These are phyloP conservation scores for Fusarium burgessii DNA, from an alignment of 2,329 filamentous ascomycete species.

Conservation along the genomic window DNA sequence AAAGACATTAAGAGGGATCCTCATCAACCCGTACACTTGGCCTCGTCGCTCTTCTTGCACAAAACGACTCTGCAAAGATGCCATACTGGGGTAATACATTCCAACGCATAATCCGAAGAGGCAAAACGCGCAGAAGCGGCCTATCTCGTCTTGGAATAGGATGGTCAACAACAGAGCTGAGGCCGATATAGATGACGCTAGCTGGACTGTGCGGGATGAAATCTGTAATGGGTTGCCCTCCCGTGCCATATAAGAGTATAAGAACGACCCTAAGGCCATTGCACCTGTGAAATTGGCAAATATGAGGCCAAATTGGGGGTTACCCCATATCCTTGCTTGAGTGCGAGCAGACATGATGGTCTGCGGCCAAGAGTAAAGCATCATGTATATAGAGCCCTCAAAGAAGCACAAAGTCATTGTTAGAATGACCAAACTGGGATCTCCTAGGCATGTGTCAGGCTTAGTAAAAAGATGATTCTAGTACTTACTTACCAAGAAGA, in stretches of 20 bases:
- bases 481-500: background rate
- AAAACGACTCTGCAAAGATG: background rate
- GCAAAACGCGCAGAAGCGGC: background rate
- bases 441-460: background rate
- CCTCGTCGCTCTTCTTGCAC: background rate
- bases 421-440: accelerated
- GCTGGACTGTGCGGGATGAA: background rate
- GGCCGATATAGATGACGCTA: background rate
- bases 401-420: background rate
- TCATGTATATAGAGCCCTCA: background rate
- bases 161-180: background rate
- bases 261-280: background rate
- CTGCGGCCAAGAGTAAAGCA: background rate
- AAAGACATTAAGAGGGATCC: background rate
- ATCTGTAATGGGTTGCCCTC: background rate
- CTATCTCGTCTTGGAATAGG: background rate
- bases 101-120: background rate
- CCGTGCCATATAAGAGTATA: background rate
- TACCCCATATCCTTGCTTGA: background rate
- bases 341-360: background rate
- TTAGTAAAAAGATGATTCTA: accelerated
- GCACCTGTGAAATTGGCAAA: background rate
- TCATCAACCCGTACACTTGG: background rate
- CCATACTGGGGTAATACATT: background rate
- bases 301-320: background rate